A percentile compares a stretch with the other conserved stretches of the same genome.
phyloP scores from a whole-genome alignment of 768 basidiomycete genomes.

The Suillus bovinus region DNA sequence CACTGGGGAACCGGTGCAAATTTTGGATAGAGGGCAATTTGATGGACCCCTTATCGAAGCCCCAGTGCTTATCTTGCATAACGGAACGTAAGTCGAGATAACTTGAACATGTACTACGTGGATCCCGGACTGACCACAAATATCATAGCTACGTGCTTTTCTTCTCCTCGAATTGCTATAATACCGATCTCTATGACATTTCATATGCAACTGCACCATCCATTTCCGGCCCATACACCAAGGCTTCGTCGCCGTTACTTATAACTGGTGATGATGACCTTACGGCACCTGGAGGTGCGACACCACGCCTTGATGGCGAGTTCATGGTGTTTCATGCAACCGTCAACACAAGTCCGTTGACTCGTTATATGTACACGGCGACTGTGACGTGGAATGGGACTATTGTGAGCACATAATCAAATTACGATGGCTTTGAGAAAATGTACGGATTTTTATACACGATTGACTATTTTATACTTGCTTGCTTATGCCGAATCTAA shows the following conservation, averaged over 20 bases:
- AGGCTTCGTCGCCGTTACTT: constrained; percentile 25
- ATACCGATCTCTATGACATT: constrained; percentile 27
- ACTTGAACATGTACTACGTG: not conserved
- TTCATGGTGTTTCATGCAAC: constrained; percentile 19
- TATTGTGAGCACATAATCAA: constrained; percentile 10
- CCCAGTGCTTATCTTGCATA: constrained; percentile 23
- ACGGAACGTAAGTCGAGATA: constrained; percentile 15
- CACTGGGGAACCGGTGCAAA: constrained; percentile 22
- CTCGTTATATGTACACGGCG: constrained; percentile 16
- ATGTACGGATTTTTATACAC: not conserved
- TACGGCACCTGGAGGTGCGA: constrained; percentile 22
- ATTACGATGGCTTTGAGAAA: not conserved
- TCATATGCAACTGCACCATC: constrained; percentile 30
- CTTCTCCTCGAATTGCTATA: constrained; percentile 33
- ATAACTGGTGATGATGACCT: constrained; percentile 19
- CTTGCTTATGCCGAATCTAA: no score
- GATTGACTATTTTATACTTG: no score
- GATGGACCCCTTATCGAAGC: constrained; percentile 35
- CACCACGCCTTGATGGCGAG: constrained; percentile 12
- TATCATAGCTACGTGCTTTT: constrained; percentile 24
- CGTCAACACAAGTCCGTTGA: constrained; percentile 14
- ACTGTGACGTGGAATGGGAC: constrained; percentile 11
- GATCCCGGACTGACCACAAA: not conserved
- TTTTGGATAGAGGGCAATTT: constrained; percentile 24
- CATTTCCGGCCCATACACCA: constrained; percentile 33